Percentiles rank a stretch among this genome's conserved stretches.
These are phyloP conservation scores for Wickerhamiella occidentalis DNA, from an alignment of 805 yeast species.

Conservation along the genomic window DNA sequence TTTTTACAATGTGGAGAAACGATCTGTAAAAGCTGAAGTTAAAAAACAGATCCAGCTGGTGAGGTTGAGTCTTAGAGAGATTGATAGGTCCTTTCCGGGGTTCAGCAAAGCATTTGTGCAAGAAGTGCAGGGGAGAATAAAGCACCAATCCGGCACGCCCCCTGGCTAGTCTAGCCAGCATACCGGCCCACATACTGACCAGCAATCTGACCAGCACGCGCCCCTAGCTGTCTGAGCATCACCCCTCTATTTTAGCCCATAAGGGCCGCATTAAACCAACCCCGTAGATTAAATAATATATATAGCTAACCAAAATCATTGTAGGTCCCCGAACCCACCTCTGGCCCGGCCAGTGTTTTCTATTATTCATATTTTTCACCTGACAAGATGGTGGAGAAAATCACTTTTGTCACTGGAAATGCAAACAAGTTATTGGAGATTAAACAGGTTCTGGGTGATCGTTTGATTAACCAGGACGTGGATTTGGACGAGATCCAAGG, in stretches of 20 bases:
- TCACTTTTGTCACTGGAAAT: conserved; percentile 80
- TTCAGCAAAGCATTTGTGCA: conserved; percentile 53
- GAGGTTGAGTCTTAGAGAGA: conserved; percentile 31
- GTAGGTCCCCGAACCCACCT: too few species aligned
- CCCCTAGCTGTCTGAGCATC: too few species aligned
- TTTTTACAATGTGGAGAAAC: conserved; percentile 22
- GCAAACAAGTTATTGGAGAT: conserved; percentile 81
- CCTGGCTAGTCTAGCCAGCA: too few species aligned
- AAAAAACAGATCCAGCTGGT: conserved; percentile 35
- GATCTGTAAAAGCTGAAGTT: conserved; percentile 44
- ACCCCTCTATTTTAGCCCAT: background rate
- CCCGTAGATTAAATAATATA: background rate
- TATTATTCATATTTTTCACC: too few species aligned
- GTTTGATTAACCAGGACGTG: conserved; percentile 49
- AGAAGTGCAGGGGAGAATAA: conserved; percentile 33
- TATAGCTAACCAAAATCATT: background rate
- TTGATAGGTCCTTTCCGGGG: conserved; percentile 49
- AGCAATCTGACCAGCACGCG: too few species aligned
- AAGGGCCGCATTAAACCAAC: too few species aligned
- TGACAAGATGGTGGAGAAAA: conserved; percentile 15
- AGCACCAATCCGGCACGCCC: background rate
- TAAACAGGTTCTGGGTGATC: conserved; percentile 44
- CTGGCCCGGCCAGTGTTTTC: too few species aligned
- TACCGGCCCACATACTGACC: background rate
- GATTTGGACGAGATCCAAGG: conserved; percentile 93